These are phyloP conservation scores for Digitaria exilis DNA, from an alignment of 202 grass and related monocot species.

Conservation along the genomic window DNA sequence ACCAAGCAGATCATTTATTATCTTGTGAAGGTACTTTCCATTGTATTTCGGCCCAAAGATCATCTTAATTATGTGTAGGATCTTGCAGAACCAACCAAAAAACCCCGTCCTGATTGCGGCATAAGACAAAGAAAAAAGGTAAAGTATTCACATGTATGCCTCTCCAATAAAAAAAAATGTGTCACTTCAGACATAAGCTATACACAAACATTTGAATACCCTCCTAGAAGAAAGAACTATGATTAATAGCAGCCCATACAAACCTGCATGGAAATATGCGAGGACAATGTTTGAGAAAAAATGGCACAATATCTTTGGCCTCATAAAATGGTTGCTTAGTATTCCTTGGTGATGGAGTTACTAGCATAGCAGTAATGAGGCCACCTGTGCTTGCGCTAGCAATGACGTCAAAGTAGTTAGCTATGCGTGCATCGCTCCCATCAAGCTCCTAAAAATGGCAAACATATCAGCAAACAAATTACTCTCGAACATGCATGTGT, in stretches of 20 bases:
- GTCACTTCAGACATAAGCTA: not conserved
- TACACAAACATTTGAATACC: not conserved
- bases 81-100: slow-evolving; percentile 38
- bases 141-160: not conserved
- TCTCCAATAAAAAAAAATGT: not conserved
- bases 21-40: slow-evolving; percentile 48
- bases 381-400: slow-evolving; percentile 55
- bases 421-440: slow-evolving; percentile 29
- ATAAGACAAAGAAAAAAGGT: not conserved
- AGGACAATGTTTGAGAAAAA: slow-evolving; percentile 50
- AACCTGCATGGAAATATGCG: slow-evolving; percentile 50
- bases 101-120: slow-evolving; percentile 28
- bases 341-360: slow-evolving; percentile 28
- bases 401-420: slow-evolving; percentile 63
- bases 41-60: slow-evolving; percentile 53
- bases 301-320: slow-evolving; percentile 45
- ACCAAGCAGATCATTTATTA: slow-evolving; percentile 32
- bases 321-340: slow-evolving; percentile 33
- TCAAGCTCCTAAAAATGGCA: slow-evolving; percentile 33
- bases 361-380: slow-evolving; percentile 55
- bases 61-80: not conserved
- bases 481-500: not conserved
- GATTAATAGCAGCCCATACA: slow-evolving; percentile 2
- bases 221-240: not conserved
- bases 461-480: not conserved